Base-by-base conservation (phyloP, 176 grass and related monocot species). In the Calamus simplicifolius region DNA sequence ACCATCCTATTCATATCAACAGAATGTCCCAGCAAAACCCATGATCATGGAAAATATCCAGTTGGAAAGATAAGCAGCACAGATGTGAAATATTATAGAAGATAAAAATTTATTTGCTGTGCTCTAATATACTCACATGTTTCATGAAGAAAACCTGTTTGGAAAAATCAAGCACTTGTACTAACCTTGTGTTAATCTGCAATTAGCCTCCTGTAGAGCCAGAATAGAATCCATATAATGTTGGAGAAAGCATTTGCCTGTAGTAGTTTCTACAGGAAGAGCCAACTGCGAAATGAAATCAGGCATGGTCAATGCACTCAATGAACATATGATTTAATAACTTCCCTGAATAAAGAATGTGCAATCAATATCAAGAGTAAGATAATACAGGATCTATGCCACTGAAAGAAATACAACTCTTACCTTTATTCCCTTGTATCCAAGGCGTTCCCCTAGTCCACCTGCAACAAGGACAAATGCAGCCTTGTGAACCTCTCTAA, bases 401-500 rank as follows among this genome's bases (percentile, higher is more conserved):
- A 10, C 8, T 2, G 35, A 43, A 43, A 2, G 10, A 43, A 43
- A 13, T 13, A 28, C 28, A 29, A 14, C 16, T 25, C 59, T 62
- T 62, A 97, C 92, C 87, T 97, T 97, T 67, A 97, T 97, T 75
- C 92, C 92, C 63, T 97, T 91, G 66, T 97, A 97, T 25, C 92
- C 92, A 59, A 96, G 92, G 50, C 86, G 79, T 78, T 98, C 93
- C 31, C 93, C 93, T 64, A 98, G 93, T 4, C 93, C 87, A 29
- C 93, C 93, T 38, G 93, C 93, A n/a, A 98, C 93, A 73, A 98
- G 93, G 78, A 92, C 93, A 92, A 98, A 98, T 67, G 77, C 77
- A 59, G 87, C 84, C 29, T 85, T 74, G 3, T 73, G 31, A 38
- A 75, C 87, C 85, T 92, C 87, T 82, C 80, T 92, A 59, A 92